Percentiles rank a stretch among this genome's conserved stretches.
phyloP scores from a whole-genome alignment of 2,329 filamentous ascomycete species.

The Hypoxylon sp. region DNA sequence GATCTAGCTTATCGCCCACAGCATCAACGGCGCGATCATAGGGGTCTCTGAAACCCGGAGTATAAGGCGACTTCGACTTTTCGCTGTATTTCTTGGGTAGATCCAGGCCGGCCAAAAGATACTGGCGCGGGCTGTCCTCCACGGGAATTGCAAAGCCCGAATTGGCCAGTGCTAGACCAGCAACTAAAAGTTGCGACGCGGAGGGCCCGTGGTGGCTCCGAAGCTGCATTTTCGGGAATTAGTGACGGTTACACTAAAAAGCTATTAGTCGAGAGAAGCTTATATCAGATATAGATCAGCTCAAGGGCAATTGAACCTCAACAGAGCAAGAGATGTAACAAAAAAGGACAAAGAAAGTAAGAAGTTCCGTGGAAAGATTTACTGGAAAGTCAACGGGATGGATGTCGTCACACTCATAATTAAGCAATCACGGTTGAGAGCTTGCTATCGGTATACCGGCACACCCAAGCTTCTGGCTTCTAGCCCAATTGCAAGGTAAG shows the following conservation, averaged over 20 bases:
- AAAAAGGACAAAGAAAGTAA: not conserved
- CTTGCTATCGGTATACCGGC: constrained; percentile 13
- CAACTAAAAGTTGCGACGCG: constrained; percentile 45
- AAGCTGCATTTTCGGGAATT: constrained; percentile 48
- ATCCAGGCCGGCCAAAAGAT: constrained; percentile 65
- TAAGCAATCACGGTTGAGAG: constrained; percentile 25
- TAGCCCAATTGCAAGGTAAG: constrained; percentile 12
- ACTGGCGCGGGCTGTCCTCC: constrained; percentile 69
- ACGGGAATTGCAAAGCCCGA: constrained; percentile 51
- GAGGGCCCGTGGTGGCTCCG: constrained; percentile 39
- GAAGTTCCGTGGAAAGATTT: constrained; percentile 4
- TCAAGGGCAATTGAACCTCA: constrained; percentile 23
- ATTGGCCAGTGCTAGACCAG: constrained; percentile 49
- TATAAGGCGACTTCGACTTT: constrained; percentile 67
- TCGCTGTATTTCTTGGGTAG: constrained; percentile 62
- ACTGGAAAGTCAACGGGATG: constrained; percentile 17
- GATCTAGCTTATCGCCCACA: constrained; percentile 72
- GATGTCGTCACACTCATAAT: constrained; percentile 33
- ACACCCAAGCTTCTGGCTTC: constrained; percentile 17
- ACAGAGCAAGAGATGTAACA: constrained; percentile 1
- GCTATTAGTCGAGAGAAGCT: constrained; percentile 7
- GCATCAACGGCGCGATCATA: constrained; percentile 75
- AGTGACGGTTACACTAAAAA: not conserved
- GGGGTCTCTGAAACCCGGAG: constrained; percentile 71
- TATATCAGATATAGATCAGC: constrained; percentile 9